phyloP scores from a whole-genome alignment of 202 grass and related monocot species.

The Brachypodium distachyon region DNA sequence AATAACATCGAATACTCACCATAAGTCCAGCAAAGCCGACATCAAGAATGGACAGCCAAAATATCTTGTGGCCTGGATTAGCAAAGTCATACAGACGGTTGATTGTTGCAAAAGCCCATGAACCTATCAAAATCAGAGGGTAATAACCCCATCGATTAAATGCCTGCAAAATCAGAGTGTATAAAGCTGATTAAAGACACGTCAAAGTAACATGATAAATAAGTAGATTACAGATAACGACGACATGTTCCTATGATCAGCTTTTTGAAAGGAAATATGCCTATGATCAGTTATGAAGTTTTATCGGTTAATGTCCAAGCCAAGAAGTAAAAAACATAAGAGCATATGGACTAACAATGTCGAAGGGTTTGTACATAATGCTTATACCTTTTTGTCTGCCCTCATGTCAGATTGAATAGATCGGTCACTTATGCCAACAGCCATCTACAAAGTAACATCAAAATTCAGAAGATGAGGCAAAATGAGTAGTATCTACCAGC shows the following conservation, averaged over 20 bases:
- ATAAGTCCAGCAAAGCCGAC: constrained; percentile 92
- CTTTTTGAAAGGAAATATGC: no score
- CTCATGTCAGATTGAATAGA: constrained; percentile 70
- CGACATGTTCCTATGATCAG: constrained; percentile 23
- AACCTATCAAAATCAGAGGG: constrained; percentile 93
- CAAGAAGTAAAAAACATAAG: neutral
- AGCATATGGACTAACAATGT: neutral
- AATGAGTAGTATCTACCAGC: constrained; percentile 16
- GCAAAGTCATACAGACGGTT: constrained; percentile 74
- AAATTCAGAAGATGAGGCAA: constrained; percentile 10
- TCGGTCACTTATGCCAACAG: constrained; percentile 78
- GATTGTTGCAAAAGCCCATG: constrained; percentile 92
- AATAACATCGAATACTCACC: constrained; percentile 40
- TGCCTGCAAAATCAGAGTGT: constrained; percentile 42
- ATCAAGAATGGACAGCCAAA: constrained; percentile 95
- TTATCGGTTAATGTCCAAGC: neutral
- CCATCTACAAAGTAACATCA: constrained; percentile 70
- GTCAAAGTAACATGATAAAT: neutral
- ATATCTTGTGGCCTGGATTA: constrained; percentile 78
- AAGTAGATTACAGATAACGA: neutral
- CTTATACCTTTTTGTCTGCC: constrained; percentile 75
- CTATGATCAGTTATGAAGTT: neutral
- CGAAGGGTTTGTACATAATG: neutral
- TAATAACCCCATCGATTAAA: constrained; percentile 98
- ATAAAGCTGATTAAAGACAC: neutral